Conservation (phyloP, 495 filamentous ascomycete genomes). For the Achaetomiella virescens region DNA sequence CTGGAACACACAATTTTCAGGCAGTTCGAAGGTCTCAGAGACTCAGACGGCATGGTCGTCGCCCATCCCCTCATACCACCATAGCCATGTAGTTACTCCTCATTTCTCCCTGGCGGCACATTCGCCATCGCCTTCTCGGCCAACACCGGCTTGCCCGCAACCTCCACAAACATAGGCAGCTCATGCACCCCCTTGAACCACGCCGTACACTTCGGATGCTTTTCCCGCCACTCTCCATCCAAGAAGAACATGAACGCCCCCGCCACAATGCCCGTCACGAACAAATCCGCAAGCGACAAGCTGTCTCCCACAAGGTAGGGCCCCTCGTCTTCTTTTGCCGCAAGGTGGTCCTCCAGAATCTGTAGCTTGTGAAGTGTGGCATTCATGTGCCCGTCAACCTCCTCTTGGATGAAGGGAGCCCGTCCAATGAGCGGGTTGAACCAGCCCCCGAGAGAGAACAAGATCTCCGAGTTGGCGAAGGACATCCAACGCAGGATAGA, state of each 20-base stretch:
- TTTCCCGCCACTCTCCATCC: background rate
- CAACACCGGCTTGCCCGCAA: constrained; percentile 1
- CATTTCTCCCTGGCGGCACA: background rate
- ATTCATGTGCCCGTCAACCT: background rate
- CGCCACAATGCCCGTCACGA: background rate
- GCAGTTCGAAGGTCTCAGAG: too few species aligned
- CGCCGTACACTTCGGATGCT: constrained; percentile 1
- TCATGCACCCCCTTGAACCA: background rate
- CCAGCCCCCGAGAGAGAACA: background rate
- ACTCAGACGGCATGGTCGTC: too few species aligned
- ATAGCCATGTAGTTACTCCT: background rate
- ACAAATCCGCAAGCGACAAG: constrained; percentile 8
- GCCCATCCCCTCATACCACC: background rate
- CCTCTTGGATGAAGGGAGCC: background rate
- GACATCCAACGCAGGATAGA: constrained; percentile 7
- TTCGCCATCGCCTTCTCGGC: background rate
- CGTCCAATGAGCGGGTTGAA: constrained; percentile 6
- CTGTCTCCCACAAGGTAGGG: constrained; percentile 5
- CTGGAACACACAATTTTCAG: too few species aligned
- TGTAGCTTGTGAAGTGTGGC: background rate
- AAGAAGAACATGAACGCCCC: constrained; percentile 6
- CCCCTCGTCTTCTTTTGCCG: background rate
- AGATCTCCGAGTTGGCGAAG: constrained; percentile 4
- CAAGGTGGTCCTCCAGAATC: constrained; percentile 5
- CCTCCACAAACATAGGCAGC: background rate